Base-by-base conservation (phyloP, 1,284 basidiomycete species). In the Agroathelia rolfsii region DNA sequence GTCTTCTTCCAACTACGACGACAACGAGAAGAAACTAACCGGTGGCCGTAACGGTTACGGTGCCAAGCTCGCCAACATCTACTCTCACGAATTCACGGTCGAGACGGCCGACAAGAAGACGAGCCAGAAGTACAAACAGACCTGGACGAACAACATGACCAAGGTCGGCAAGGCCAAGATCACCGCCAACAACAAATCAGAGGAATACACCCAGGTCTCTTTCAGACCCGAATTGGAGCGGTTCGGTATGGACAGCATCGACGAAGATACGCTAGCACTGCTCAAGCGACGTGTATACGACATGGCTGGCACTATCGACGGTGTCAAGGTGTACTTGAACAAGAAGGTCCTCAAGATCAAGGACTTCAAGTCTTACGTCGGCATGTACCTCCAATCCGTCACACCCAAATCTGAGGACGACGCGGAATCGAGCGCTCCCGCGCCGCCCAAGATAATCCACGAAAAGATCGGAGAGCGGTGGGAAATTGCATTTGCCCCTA, bases 1-100 rank as follows among this genome's bases (percentile, higher is more conserved):
- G 26, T 92, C 95, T 1, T 92, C 87, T 13, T 95, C 92, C 37
- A 98, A 98, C 62, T 98, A 96, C 52, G 94, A 99, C 54, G 95
- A 98, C 50, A 87, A 93, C 56, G 93, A 98, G 63, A 96, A 93
- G 69, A 98, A 97, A 61, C 74, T 98, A 30, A 96, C 93, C 1
- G 95, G 95, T 61, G 95, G 95, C 59, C 77, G 95, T 51, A 99
- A 98, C 53, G 95, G 95, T 53, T 98, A 92, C 51, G 95, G 95
- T 52, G 95, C 95, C 33, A 96, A 98, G 59, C 72, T 99, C 29
- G 85, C 95, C 40, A 98, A 99, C 61, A 97, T 98, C 49, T 98
- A 98, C 64, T 98, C 95, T 3, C 81, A 75, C 43, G 86, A 95
- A 58, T 98, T 99, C 59, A 87, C 79, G n/a, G 70, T 99, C 50